Evolutionary conservation across 2,329 filamentous ascomycete species (phyloP).

Genomic region (Verticillium zaregamsianum): DNA sequence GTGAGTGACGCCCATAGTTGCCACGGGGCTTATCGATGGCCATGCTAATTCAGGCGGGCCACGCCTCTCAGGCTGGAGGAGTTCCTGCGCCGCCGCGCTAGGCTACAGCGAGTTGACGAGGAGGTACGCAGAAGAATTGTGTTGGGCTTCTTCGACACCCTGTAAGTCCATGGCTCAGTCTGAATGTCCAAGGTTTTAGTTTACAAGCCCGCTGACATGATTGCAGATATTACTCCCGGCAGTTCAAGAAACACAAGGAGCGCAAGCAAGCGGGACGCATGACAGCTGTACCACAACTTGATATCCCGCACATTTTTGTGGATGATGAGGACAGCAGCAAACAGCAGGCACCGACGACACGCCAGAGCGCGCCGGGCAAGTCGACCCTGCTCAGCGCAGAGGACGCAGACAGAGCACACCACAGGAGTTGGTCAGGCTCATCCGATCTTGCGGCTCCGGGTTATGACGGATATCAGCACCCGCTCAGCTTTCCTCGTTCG

Average conservation of each 20-base stretch:
- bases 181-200: neutral
- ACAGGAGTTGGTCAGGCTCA: conserved; percentile 38
- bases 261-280: conserved; percentile 71
- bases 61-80: conserved; percentile 68
- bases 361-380: conserved; percentile 19
- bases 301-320: conserved; percentile 85
- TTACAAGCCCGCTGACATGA: neutral
- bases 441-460: conserved; percentile 19
- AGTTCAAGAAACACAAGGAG: conserved; percentile 73
- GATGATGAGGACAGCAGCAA: conserved; percentile 65
- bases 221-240: conserved; percentile 70
- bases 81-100: conserved; percentile 83
- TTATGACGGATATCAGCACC: conserved; percentile 36
- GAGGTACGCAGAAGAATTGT: conserved; percentile 88
- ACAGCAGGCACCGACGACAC: conserved; percentile 14
- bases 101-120: conserved; percentile 91
- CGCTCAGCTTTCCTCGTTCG: conserved; percentile 50
- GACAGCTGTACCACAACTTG: conserved; percentile 72
- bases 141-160: conserved; percentile 90
- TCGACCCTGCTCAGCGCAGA: conserved; percentile 31
- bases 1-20: conserved; percentile 32
- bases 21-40: neutral
- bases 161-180: conserved; percentile 46
- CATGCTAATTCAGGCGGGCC: neutral
- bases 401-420: conserved; percentile 28